Conservation (phyloP, 139 green algal genomes). For the Tetraselmis chui region DNA sequence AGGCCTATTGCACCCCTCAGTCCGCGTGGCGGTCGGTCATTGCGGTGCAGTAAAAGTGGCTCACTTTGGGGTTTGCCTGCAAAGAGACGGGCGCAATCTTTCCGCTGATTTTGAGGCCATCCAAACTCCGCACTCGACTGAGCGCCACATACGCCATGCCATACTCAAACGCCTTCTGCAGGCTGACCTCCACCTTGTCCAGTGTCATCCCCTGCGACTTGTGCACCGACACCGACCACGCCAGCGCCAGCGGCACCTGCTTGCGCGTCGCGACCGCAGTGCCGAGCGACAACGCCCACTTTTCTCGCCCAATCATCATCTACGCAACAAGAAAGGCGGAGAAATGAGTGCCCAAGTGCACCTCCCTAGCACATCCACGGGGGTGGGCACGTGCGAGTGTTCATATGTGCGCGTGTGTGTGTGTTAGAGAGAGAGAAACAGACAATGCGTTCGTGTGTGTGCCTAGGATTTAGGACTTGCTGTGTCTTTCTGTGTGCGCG, state of each 20-base stretch:
- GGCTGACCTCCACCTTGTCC: slow-evolving; percentile 40
- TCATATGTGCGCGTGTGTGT: too few species aligned
- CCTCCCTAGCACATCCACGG: too few species aligned
- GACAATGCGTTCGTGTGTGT: too few species aligned
- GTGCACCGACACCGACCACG: slow-evolving; percentile 63
- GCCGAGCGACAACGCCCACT: not conserved
- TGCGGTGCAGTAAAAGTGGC: not conserved
- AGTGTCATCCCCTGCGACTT: slow-evolving; percentile 69
- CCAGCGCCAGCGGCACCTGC: slow-evolving; percentile 47
- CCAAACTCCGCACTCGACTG: slow-evolving; percentile 33
- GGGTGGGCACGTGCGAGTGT: too few species aligned
- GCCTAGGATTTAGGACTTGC: too few species aligned
- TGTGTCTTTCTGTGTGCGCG: too few species aligned
- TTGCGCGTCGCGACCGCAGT: not conserved
- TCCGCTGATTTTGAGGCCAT: slow-evolving; percentile 34
- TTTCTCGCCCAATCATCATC: not conserved
- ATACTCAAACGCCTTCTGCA: slow-evolving; percentile 49
- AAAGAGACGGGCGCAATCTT: slow-evolving; percentile 25
- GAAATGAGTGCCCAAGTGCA: too few species aligned
- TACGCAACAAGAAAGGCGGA: too few species aligned
- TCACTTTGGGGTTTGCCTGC: slow-evolving; percentile 21
- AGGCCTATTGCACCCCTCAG: too few species aligned
- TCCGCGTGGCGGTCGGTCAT: too few species aligned
- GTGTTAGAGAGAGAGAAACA: too few species aligned
- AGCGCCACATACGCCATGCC: slow-evolving; percentile 72